phyloP scores from a whole-genome alignment of 805 yeast genomes.

The Saturnispora kantuleensis region DNA sequence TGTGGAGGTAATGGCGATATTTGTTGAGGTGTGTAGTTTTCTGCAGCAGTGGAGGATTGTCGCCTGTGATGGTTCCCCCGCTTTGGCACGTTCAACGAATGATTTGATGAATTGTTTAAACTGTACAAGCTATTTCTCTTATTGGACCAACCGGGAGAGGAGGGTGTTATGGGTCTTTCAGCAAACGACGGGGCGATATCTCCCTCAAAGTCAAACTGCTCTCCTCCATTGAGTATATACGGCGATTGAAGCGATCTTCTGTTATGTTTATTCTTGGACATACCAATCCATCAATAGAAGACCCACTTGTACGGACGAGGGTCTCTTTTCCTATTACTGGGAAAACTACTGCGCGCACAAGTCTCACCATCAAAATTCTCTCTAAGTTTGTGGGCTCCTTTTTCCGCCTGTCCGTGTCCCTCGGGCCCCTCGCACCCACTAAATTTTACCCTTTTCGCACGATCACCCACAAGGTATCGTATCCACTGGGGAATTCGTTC shows the following conservation, averaged over 20 bases:
- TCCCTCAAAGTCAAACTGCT: background rate
- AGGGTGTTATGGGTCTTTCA: background rate
- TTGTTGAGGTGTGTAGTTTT: conserved; percentile 16
- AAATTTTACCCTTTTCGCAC: too few species aligned
- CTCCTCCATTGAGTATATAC: conserved; percentile 5
- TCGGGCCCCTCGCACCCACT: too few species aligned
- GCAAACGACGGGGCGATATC: conserved; percentile 4
- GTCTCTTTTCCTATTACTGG: too few species aligned
- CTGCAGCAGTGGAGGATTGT: conserved; percentile 13
- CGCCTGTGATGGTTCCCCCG: conserved; percentile 10
- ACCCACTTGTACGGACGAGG: too few species aligned
- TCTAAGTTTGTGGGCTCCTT: too few species aligned
- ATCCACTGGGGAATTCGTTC: too few species aligned
- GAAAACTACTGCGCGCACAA: too few species aligned
- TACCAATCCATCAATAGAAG: background rate
- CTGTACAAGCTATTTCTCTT: conserved; percentile 14
- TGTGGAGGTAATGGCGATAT: conserved; percentile 12
- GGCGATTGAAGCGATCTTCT: conserved; percentile 12
- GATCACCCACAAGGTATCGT: too few species aligned
- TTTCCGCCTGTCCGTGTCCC: too few species aligned
- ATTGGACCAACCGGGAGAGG: conserved; percentile 9
- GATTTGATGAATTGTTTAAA: conserved; percentile 13
- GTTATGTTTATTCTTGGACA: conserved; percentile 6
- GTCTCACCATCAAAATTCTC: too few species aligned
- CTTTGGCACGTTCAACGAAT: conserved; percentile 11